A percentile compares a stretch with the other conserved stretches of the same genome.
These are phyloP conservation scores for Reutealis trisperma DNA, from an alignment of 345 rosid species.

Conservation along the genomic window DNA sequence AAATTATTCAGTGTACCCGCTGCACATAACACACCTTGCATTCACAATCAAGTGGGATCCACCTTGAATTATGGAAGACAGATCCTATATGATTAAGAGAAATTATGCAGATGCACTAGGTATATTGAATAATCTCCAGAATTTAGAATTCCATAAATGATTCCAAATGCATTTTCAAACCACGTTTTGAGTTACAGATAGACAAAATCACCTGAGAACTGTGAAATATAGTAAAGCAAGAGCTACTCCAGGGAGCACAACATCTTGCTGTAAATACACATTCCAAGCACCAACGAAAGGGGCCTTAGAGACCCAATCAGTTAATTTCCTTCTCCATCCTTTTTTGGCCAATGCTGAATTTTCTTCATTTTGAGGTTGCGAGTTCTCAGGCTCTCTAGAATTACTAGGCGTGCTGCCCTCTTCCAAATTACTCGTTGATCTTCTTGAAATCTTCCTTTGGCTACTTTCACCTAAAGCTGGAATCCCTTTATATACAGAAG, in stretches of 20 bases:
- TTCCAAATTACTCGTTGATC: constrained; percentile 11
- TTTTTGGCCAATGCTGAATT: constrained; percentile 9
- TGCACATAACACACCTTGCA: no score
- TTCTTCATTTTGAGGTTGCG: constrained; percentile 15
- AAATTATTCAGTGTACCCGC: no score
- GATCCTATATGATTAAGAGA: no score
- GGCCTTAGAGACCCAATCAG: constrained; percentile 40
- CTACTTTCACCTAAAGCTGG: constrained; percentile 55
- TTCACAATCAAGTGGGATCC: no score
- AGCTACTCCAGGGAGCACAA: constrained; percentile 69
- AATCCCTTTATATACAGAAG: constrained; percentile 60
- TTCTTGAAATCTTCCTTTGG: constrained; percentile 44
- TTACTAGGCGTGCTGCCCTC: constrained; percentile 4
- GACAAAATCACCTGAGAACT: constrained; percentile 60
- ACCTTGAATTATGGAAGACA: no score
- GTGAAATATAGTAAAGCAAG: constrained; percentile 77
- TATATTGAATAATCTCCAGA: no score
- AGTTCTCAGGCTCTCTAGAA: no score
- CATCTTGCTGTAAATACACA: constrained; percentile 60
- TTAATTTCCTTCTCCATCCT: constrained; percentile 27
- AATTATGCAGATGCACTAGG: no score
- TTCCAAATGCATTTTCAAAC: no score
- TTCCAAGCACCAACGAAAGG: constrained; percentile 66
- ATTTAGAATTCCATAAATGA: no score
- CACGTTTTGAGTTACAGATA: no score